phyloP scores from a whole-genome alignment of 106 monocot genomes.

The Allium cepa region DNA sequence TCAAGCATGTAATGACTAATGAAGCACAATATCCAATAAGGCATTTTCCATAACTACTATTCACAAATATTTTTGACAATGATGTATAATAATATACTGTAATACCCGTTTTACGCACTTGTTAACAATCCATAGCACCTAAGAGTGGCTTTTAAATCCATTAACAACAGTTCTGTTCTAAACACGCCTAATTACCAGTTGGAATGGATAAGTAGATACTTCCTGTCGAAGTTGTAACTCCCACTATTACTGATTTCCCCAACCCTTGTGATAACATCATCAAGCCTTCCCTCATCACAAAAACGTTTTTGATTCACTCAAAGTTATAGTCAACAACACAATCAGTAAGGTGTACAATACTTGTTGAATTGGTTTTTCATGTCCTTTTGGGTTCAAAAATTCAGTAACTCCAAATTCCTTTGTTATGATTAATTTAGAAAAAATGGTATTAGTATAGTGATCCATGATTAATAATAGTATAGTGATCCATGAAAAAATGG shows the following conservation, averaged over 20 bases:
- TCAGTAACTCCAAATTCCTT: constrained; percentile 95
- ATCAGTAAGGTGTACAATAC: constrained; percentile 92
- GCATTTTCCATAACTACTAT: no score
- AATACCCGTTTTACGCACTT: constrained; percentile 93
- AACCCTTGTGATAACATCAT: constrained; percentile 98
- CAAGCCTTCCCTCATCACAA: constrained; percentile 84
- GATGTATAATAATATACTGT: neutral
- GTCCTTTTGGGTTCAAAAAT: constrained; percentile 88
- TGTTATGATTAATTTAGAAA: constrained; percentile 33
- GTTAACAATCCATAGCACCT: constrained; percentile 95
- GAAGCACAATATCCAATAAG: no score
- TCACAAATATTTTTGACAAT: no score
- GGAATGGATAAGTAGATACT: constrained; percentile 89
- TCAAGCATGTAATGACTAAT: no score
- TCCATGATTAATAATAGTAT: no score
- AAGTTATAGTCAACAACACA: constrained; percentile 98
- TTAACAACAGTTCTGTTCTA: constrained; percentile 98
- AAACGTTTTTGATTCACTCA: constrained; percentile 97
- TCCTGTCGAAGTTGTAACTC: constrained; percentile 96
- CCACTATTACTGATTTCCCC: constrained; percentile 97
- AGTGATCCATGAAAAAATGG: no score
- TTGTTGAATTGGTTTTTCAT: constrained; percentile 95
- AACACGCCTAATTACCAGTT: constrained; percentile 91
- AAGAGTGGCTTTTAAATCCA: constrained; percentile 98
- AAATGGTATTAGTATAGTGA: no score